These are phyloP conservation scores for Penicillium bialowiezense DNA, from an alignment of 495 filamentous ascomycete species.

Conservation along the genomic window DNA sequence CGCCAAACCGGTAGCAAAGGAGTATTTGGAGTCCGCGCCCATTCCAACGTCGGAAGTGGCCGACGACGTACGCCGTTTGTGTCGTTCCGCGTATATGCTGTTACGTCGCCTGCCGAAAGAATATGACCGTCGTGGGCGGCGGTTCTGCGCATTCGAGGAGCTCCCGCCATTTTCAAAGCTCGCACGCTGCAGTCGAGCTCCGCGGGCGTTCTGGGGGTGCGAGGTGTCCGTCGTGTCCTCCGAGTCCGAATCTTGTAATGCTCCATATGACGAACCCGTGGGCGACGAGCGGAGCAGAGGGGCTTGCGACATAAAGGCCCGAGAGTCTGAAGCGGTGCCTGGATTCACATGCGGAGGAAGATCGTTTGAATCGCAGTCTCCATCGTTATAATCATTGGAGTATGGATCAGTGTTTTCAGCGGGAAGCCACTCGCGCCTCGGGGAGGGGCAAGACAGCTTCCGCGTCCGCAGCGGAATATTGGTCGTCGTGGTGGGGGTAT, in stretches of 20 bases:
- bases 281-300: conserved; percentile 58
- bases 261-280: conserved; percentile 58
- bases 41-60: conserved; percentile 27
- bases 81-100: conserved; percentile 10
- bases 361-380: conserved; percentile 12
- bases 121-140: conserved; percentile 14
- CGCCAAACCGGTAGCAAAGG: conserved; percentile 28
- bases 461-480: conserved; percentile 26
- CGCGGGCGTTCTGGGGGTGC: neutral
- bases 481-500: conserved; percentile 13
- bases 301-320: conserved; percentile 50
- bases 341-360: conserved; percentile 7
- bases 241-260: conserved; percentile 32
- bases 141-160: conserved; percentile 12
- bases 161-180: conserved; percentile 16
- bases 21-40: conserved; percentile 29
- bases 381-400: conserved; percentile 7
- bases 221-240: neutral
- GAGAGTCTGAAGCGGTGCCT: conserved; percentile 13
- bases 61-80: conserved; percentile 21
- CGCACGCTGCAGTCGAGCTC: neutral
- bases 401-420: conserved; percentile 9
- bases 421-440: conserved; percentile 25
- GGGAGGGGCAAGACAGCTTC: conserved; percentile 25
- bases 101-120: conserved; percentile 17